Percentiles rank a stretch among this genome's conserved stretches.
phyloP scores from a whole-genome alignment of 306 rosid species.

The Ochetophila trinervis region DNA sequence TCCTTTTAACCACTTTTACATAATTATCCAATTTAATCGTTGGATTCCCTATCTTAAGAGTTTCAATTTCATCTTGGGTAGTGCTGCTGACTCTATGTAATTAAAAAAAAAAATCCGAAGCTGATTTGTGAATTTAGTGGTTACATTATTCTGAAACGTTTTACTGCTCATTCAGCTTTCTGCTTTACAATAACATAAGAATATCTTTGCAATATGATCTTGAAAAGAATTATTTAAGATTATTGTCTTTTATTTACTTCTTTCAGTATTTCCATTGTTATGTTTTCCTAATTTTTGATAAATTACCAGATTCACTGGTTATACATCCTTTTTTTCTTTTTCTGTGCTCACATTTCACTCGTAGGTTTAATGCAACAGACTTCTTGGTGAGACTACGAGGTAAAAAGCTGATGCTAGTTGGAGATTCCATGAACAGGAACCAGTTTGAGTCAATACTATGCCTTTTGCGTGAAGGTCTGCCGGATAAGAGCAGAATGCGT shows the following conservation, averaged over 20 bases:
- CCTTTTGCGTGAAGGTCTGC: constrained; percentile 71
- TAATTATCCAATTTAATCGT: not conserved
- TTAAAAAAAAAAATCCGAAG: no score
- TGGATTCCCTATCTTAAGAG: not conserved
- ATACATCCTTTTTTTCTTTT: constrained; percentile 8
- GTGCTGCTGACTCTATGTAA: no score
- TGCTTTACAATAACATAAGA: not conserved
- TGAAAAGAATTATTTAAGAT: constrained; percentile 8
- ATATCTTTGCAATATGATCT: not conserved
- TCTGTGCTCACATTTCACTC: constrained; percentile 32
- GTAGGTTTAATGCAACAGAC: constrained; percentile 88
- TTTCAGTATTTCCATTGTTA: not conserved
- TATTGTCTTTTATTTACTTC: constrained; percentile 15
- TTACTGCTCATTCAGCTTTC: no score
- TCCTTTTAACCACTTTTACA: not conserved
- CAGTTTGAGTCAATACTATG: constrained; percentile 94
- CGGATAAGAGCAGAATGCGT: constrained; percentile 76
- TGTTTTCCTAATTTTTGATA: constrained; percentile 3
- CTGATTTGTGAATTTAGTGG: no score
- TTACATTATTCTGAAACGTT: no score
- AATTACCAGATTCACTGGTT: constrained; percentile 21
- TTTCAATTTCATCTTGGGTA: no score
- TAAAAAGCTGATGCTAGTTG: constrained; percentile 77
- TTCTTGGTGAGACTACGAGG: constrained; percentile 77
- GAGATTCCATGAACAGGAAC: constrained; percentile 95